A percentile compares a stretch with the other conserved stretches of the same genome.
Evolutionary conservation across 257 asterid species (phyloP).

Genomic region (Rehmannia glutinosa): DNA sequence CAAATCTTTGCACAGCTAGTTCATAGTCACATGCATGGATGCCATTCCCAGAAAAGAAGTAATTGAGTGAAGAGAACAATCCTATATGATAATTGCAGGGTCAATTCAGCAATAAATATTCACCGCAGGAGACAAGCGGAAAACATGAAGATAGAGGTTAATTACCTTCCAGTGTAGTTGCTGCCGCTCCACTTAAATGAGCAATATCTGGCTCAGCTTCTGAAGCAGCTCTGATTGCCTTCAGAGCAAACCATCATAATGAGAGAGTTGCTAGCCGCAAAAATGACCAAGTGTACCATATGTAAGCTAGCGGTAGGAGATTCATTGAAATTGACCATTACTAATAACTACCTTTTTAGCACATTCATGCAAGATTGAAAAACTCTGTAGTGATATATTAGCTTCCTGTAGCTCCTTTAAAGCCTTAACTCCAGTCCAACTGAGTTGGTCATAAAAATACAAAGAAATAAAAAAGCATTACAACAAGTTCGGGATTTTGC

Average conservation of each 20-base stretch:
- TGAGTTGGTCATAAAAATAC: constrained; percentile 18
- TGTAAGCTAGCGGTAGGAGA: constrained; percentile 1
- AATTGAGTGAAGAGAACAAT: constrained; percentile 72
- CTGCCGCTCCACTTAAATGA: constrained; percentile 75
- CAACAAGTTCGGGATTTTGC: not conserved
- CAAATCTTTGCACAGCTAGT: constrained; percentile 55
- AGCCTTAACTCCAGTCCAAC: constrained; percentile 98
- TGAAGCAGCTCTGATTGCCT: constrained; percentile 83
- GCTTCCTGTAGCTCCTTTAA: constrained; percentile 82
- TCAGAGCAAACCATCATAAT: constrained; percentile 18
- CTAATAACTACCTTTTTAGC: constrained; percentile 62
- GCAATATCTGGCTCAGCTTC: constrained; percentile 64
- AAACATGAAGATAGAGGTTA: constrained; percentile 19
- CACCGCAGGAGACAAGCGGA: constrained; percentile 14
- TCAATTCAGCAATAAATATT: constrained; percentile 18
- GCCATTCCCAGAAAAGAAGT: constrained; percentile 78
- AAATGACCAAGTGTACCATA: constrained; percentile 13
- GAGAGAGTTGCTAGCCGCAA: constrained; percentile 15
- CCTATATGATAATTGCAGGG: constrained; percentile 43
- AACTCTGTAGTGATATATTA: constrained; percentile 63
- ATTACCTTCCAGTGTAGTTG: constrained; percentile 63
- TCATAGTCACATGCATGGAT: constrained; percentile 64
- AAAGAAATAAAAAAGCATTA: not conserved
- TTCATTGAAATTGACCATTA: constrained; percentile 4
- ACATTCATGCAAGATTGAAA: constrained; percentile 71